Evolutionary conservation across 2,329 filamentous ascomycete genomes (phyloP).

Genomic region (Geosmithia flava): DNA sequence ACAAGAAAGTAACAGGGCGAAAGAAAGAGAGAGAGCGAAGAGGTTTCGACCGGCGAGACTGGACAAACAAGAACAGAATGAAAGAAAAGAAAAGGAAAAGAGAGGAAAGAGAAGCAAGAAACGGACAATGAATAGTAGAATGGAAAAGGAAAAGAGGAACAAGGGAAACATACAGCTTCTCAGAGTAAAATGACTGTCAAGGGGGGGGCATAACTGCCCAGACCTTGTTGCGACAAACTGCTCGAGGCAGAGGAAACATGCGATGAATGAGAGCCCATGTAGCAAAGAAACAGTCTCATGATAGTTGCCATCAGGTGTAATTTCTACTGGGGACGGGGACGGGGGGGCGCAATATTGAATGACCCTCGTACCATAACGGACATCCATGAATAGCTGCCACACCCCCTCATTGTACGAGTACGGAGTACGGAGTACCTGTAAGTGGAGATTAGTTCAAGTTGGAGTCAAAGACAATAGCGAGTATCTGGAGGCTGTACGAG

Average conservation of each 20-base stretch:
- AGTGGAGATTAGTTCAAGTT: too few relatives aligned
- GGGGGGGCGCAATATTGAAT: neutral
- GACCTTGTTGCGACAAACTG: neutral
- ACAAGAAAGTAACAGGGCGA: neutral
- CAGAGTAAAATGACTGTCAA: neutral
- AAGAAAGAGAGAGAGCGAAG: neutral
- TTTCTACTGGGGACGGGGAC: neutral
- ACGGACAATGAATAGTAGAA: neutral
- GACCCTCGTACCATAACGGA: too few relatives aligned
- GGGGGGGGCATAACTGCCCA: neutral
- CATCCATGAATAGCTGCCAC: too few relatives aligned
- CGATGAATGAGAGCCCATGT: conserved; percentile 1
- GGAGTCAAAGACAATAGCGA: too few relatives aligned
- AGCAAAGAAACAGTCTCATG: neutral
- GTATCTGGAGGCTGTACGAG: too few relatives aligned
- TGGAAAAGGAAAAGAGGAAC: too few relatives aligned
- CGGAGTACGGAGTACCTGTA: too few relatives aligned
- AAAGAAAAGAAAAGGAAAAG: neutral
- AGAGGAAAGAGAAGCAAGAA: neutral
- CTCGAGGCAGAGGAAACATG: conserved; percentile 1
- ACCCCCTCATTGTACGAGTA: too few relatives aligned
- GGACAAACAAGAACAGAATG: neutral
- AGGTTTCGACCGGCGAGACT: too few relatives aligned
- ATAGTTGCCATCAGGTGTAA: neutral
- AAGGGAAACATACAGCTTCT: neutral